Base-by-base conservation (phyloP, 1,284 basidiomycete genomes). In the Sparassis latifolia region DNA sequence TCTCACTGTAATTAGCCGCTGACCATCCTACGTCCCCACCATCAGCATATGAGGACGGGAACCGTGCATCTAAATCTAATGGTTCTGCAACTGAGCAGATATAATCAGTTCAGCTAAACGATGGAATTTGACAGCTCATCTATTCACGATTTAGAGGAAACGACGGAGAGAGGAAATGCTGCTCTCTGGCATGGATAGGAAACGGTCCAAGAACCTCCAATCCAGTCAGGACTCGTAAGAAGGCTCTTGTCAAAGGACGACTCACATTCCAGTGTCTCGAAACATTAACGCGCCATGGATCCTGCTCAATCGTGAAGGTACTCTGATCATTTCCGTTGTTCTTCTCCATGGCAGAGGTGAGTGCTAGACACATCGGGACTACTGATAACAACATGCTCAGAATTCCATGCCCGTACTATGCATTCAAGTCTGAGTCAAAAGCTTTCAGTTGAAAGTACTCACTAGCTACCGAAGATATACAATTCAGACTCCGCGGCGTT, bases 161-260 rank as follows among this genome's bases (percentile, higher is more conserved):
- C 2, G 82, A 75, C 1, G 88, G 88, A 1, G 84, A 86, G 10
- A 91, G 66, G 58, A 81, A 82, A 52, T 89, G 82, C 50, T 90
- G 88, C 58, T 91, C 89, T 59, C 89, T 74, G 6, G 89, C 86
- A 55, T 88, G 84, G 32, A 88, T 80, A 2, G 88, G 88, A 61
- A 90, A 90, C 0, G 88, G 89, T 1, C 87, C 89, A 7, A 91
- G 74, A 5, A 85, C 78, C 84, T 86, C 10, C 28, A 12, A 27
- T 5, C 2, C 10, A 27, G 44, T 12, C 4, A 51, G 10, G 20
- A 20, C 20, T 20, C 20, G 20, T 20, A 20, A 20, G 20, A 20
- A 20, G 20, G 20, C 20, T 20, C 20, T 20, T 20, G 20, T 20
- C 20, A 20, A 20, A 20, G 20, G 9, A 10, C 10, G 3, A 62